Base-by-base conservation (phyloP, 164 flowering plant genomes). In the Piper betle region DNA sequence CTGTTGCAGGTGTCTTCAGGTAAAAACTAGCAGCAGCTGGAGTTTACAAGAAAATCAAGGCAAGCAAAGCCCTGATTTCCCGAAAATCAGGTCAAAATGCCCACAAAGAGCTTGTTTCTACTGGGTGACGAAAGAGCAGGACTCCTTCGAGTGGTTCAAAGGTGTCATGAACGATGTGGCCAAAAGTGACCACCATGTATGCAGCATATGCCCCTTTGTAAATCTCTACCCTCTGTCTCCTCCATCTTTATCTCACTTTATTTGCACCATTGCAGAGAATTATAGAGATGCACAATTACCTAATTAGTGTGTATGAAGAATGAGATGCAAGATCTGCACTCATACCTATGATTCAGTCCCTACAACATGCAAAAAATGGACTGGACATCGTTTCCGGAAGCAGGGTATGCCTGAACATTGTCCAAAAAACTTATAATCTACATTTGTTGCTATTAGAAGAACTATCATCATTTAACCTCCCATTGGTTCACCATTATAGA, bases 261-360 rank as follows among this genome's bases (percentile, higher is more conserved):
- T 38, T n/a, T 59, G 37, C 9, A 43, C 55, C 39, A 17, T 65
- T 73, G 65, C 82, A 92, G 98, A 25, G 84, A 53, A 60, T 86
- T 15, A 88, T 93, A 67, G 97, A 90, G 70, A 86, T 93, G 97
- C 97, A 93, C 71, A 88, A 88, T 73, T 88, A 87, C 78, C 74
- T 93, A 76, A 90, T 94, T 20, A 86, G 96, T 61, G 91, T 93
- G 39, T 84, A 90, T 62, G 99, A 85, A 76, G 97, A 87, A 86
- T 96, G 99, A 39, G 99, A 90, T 72, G 99, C 88, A 9, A 69
- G 97, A 64, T 93, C 99, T 39, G 99, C 96, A 2, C 91, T 90
- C 5, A 88, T 25, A 25, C 1, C 33, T 25, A 25, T 25, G 33
- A 25, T 25, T 25, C 33, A 25, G 33, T 25, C 33, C 33, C 33